Conservation (phyloP, 2,329 filamentous ascomycete genomes). For the Pseudogymnoascus sp. region DNA sequence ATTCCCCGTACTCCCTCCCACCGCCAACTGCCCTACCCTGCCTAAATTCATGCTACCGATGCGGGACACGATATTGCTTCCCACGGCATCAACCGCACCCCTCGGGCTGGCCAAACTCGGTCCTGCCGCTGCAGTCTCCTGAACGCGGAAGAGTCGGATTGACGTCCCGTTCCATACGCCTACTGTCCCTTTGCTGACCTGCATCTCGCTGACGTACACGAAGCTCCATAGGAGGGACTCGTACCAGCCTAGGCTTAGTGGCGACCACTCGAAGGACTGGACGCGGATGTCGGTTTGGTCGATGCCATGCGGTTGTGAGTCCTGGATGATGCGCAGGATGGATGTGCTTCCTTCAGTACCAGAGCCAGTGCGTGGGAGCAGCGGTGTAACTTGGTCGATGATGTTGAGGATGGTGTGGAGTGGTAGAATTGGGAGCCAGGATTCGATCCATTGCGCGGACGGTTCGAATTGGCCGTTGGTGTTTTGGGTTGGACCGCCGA, state of each 20-base stretch:
- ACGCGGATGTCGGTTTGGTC: constrained; percentile 70
- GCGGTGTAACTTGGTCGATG: constrained; percentile 58
- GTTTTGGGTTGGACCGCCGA: constrained; percentile 33
- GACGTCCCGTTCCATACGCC: constrained; percentile 91
- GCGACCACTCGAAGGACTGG: constrained; percentile 92
- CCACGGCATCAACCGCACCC: constrained; percentile 88
- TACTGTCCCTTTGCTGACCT: constrained; percentile 76
- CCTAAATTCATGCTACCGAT: constrained; percentile 63
- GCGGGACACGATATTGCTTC: constrained; percentile 78
- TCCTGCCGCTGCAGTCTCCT: constrained; percentile 73
- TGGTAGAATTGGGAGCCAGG: constrained; percentile 86
- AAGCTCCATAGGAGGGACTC: constrained; percentile 91
- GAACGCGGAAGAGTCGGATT: constrained; percentile 83
- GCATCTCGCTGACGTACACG: constrained; percentile 85
- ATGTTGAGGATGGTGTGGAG: constrained; percentile 79
- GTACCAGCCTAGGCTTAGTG: constrained; percentile 88
- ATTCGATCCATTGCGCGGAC: constrained; percentile 80
- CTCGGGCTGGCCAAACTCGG: constrained; percentile 78
- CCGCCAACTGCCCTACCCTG: constrained; percentile 18
- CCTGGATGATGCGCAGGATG: constrained; percentile 49
- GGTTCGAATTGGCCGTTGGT: constrained; percentile 63
- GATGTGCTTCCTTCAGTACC: constrained; percentile 40
- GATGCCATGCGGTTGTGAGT: constrained; percentile 61
- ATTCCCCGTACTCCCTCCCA: constrained; percentile 26
- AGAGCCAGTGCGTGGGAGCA: constrained; percentile 44